phyloP scores from a whole-genome alignment of 1,284 basidiomycete species.

The Thelephora terrestris region DNA sequence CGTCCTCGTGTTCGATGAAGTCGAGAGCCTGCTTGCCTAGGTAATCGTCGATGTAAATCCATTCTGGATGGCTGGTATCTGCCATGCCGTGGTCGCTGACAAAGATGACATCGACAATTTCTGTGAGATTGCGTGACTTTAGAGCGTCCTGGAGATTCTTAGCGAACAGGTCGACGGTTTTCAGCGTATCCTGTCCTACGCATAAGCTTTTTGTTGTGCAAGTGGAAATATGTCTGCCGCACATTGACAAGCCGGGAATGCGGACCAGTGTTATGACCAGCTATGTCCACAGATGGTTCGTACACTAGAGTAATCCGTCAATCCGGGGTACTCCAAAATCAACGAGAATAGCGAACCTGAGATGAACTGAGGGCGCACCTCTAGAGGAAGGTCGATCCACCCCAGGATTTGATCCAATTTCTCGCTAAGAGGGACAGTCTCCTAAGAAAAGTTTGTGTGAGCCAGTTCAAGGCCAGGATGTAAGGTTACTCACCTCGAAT shows the following conservation, averaged over 20 bases:
- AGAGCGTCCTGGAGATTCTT: slow-evolving; percentile 55
- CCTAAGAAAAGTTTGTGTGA: slow-evolving; percentile 23
- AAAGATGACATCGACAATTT: slow-evolving; percentile 82
- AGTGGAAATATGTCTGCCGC: slow-evolving; percentile 16
- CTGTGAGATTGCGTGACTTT: slow-evolving; percentile 62
- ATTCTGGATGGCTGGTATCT: slow-evolving; percentile 65
- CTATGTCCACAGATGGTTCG: slow-evolving; percentile 71
- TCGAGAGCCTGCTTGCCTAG: slow-evolving; percentile 57
- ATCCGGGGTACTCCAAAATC: slow-evolving; percentile 3
- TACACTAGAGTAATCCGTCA: slow-evolving; percentile 37
- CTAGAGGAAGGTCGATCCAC: slow-evolving; percentile 70
- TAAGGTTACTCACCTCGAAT: slow-evolving; percentile 45
- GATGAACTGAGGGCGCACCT: slow-evolving; percentile 67
- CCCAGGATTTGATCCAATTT: slow-evolving; percentile 67
- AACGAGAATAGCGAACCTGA: slow-evolving; percentile 40
- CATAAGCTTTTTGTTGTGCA: neutral
- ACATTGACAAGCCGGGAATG: slow-evolving; percentile 65
- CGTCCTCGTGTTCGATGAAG: slow-evolving; percentile 65
- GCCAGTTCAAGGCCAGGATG: neutral
- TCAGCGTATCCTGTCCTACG: slow-evolving; percentile 48
- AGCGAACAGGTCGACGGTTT: slow-evolving; percentile 67
- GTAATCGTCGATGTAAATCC: slow-evolving; percentile 77
- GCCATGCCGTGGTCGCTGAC: slow-evolving; percentile 94
- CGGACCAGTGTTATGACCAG: slow-evolving; percentile 73
- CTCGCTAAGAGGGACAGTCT: slow-evolving; percentile 48